Evolutionary conservation across 768 basidiomycete genomes (phyloP).

Genomic region (Scleroderma citrinum): DNA sequence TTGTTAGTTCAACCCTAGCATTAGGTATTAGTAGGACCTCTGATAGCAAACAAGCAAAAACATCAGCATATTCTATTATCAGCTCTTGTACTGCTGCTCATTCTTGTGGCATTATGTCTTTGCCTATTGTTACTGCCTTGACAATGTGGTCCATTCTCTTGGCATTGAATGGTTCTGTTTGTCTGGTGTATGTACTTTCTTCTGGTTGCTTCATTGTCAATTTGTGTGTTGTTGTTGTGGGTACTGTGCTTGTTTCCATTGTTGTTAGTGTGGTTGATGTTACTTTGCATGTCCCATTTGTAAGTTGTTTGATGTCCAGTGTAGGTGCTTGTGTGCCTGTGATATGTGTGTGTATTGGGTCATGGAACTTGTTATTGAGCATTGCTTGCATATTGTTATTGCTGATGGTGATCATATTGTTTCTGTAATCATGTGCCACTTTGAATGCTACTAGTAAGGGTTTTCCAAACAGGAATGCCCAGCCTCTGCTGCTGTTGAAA

Average conservation of each 20-base stretch:
- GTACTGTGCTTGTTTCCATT: no score
- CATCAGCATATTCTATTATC: not conserved
- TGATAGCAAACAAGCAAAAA: not conserved
- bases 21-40: not conserved
- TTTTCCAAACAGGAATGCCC: slow-evolving; percentile 26
- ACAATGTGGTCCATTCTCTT: slow-evolving; percentile 14
- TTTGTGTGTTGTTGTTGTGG: no score
- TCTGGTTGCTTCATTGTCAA: no score
- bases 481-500: slow-evolving; percentile 10
- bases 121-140: slow-evolving; percentile 19
- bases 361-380: not conserved
- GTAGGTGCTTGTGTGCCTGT: not conserved
- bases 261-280: not conserved
- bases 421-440: slow-evolving; percentile 20
- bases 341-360: not conserved
- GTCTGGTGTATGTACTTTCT: not conserved
- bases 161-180: slow-evolving; percentile 1
- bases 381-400: not conserved
- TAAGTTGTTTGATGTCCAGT: not conserved
- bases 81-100: not conserved
- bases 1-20: not conserved
- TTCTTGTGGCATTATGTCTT: not conserved
- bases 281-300: no score
- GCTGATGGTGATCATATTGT: not conserved
- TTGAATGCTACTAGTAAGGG: slow-evolving; percentile 16